These are phyloP conservation scores for Elongisporangium anandrum DNA, from an alignment of 352 stramenopile genomes.

Conservation along the genomic window DNA sequence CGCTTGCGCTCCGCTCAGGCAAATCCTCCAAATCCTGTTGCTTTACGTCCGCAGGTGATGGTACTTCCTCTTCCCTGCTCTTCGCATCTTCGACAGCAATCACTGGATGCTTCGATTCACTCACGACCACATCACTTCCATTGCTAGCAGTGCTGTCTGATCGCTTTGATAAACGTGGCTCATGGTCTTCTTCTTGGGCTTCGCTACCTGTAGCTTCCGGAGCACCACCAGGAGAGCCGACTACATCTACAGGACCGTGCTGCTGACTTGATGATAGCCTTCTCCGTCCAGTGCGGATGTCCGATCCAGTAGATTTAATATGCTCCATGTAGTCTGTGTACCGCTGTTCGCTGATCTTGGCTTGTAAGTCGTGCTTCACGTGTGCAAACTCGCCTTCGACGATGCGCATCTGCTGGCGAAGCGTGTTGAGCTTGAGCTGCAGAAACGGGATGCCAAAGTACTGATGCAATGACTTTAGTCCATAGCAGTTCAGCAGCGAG, in stretches of 20 bases:
- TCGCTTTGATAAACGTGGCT: constrained; percentile 3
- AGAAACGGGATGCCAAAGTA: constrained; percentile 86
- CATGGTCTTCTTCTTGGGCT: not conserved
- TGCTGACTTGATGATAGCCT: not conserved
- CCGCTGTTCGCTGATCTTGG: constrained; percentile 64
- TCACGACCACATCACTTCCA: constrained; percentile 30
- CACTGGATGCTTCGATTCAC: constrained; percentile 1
- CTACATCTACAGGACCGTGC: not conserved
- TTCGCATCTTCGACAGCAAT: not conserved
- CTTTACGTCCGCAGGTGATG: not conserved
- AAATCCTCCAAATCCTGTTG: constrained; percentile 49
- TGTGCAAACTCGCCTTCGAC: constrained; percentile 63
- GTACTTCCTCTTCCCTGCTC: not conserved
- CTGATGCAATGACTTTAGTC: constrained; percentile 76
- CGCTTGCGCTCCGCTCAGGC: constrained; percentile 33
- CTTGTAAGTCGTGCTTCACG: constrained; percentile 71
- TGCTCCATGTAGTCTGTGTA: constrained; percentile 74
- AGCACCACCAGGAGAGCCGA: not conserved
- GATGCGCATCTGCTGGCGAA: constrained; percentile 73
- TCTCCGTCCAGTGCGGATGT: constrained; percentile 68
- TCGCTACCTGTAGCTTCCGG: not conserved
- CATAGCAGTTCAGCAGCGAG: constrained; percentile 81
- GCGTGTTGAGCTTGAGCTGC: constrained; percentile 71
- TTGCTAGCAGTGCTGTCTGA: constrained; percentile 19
- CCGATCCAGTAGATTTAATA: constrained; percentile 58